Evolutionary conservation across 106 monocot genomes (phyloP), one percentile per base, ranked within the genome.

Genomic region (Cymbidium sinense): DNA sequence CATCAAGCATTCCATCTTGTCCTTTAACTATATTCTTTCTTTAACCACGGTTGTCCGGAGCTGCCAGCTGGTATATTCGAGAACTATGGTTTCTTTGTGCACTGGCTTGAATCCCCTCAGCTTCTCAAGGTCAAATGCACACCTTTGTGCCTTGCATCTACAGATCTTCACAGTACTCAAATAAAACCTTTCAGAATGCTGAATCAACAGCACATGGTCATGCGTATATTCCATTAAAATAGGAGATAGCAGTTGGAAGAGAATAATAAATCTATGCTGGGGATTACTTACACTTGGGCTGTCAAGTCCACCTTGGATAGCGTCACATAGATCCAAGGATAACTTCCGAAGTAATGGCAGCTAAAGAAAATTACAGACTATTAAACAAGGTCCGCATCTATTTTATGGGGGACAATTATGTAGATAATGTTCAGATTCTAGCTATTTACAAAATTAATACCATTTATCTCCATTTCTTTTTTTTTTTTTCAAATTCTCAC

Each of bases 311-410:
- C 82, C 89, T 79, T 93, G 87, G 71, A 81, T 84, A 31, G 89
- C 93, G 72, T 93, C 93, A 75, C 93, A 93, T 5, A 87, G 19
- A 79, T 93, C 93, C 87, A 93, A 71, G 2, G 87, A 83, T 12
- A 93, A 1, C 34, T 86, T 86, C 9, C 89, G 76, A 19, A 93
- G 86, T 29, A 93, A 62, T 7, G 93, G 89, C 21, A 93, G 51
- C 93, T 93, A 89, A 12, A 86, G 70, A 41, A 39, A 41, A 41
- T 41, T 79, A 11, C 10, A 18, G 8, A 50, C 2, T n/a, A 73
- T 11, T 31, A 27, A 29, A 44, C 3, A 37, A 36, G 13, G 36
- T 62, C 6, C 7, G 36, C 21, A 9, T 20, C 8, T 5, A 37
- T 18, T 13, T 72, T 41, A 8, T 41, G 9, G 41, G 41, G 41